These are phyloP conservation scores for Dryadomyces quercus-mongolicae DNA, from an alignment of 2,329 filamentous ascomycete species.

Conservation along the genomic window DNA sequence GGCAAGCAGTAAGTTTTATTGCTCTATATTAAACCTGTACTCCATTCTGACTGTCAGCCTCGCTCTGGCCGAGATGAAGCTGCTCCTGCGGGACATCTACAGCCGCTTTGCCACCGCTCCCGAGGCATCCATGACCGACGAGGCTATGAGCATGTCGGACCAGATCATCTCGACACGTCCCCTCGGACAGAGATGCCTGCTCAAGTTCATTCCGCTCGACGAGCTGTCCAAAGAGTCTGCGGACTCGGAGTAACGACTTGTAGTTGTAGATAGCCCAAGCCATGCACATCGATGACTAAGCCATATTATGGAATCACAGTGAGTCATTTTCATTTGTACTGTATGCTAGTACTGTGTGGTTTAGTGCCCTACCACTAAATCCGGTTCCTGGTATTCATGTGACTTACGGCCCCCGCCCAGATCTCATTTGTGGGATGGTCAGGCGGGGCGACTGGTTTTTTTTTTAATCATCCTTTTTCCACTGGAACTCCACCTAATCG, in stretches of 20 bases:
- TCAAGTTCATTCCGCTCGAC: constrained; percentile 30
- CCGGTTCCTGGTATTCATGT: too few species aligned
- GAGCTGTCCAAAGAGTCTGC: background rate
- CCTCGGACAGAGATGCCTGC: constrained; percentile 42
- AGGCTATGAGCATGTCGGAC: constrained; percentile 52
- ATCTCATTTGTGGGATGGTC: background rate
- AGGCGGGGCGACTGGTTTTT: background rate
- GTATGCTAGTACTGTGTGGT: too few species aligned
- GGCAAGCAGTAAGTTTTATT: constrained; percentile 48
- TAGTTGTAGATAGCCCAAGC: background rate
- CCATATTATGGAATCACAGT: background rate
- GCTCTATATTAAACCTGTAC: background rate
- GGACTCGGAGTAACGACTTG: background rate
- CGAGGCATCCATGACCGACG: constrained; percentile 38
- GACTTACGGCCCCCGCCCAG: too few species aligned
- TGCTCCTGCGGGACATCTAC: constrained; percentile 50
- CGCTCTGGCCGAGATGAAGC: constrained; percentile 57
- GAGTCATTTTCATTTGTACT: too few species aligned
- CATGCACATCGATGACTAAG: background rate
- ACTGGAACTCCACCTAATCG: background rate
- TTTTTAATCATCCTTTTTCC: background rate
- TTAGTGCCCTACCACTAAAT: too few species aligned
- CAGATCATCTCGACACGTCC: constrained; percentile 57
- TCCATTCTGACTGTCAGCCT: constrained; percentile 25
- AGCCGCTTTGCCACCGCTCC: constrained; percentile 42